Evolutionary conservation across 2,329 filamentous ascomycete genomes (phyloP).

Genomic region (Trichoderma sp.): DNA sequence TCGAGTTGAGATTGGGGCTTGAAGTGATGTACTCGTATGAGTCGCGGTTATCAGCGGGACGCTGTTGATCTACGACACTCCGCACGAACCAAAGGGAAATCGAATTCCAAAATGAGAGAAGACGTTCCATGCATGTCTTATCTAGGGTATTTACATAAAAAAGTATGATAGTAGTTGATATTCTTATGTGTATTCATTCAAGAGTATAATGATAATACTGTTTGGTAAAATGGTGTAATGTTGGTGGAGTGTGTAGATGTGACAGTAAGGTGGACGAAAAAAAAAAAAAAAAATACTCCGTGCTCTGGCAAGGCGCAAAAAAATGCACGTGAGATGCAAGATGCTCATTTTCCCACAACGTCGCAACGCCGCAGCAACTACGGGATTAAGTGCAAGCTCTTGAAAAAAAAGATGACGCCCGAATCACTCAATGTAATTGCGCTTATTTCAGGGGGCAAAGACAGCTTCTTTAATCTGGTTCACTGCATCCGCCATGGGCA

Average conservation of each 20-base stretch:
- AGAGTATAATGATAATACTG: not conserved
- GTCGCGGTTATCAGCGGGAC: not conserved
- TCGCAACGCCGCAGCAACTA: not conserved
- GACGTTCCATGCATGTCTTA: not conserved
- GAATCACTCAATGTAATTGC: conserved; percentile 74
- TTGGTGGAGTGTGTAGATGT: not conserved
- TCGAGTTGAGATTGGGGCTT: not conserved
- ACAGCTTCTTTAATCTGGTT: conserved; percentile 89
- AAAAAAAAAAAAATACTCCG: not conserved
- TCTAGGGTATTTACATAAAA: not conserved
- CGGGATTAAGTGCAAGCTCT: not conserved
- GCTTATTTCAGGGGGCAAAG: conserved; percentile 92
- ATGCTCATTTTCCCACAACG: not conserved
- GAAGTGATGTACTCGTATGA: not conserved
- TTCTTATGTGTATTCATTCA: not conserved
- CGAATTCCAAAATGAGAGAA: not conserved
- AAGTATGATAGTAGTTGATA: too few species aligned
- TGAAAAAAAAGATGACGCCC: conserved; percentile 38
- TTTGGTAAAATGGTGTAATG: not conserved
- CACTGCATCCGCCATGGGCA: conserved; percentile 89
- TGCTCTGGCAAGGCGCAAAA: not conserved
- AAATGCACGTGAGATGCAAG: conserved; percentile 21
- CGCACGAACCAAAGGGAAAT: not conserved
- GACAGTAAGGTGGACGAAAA: not conserved
- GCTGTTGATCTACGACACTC: not conserved